Conservation (phyloP, 2,329 filamentous ascomycete genomes). For the Penicillium sp. region DNA sequence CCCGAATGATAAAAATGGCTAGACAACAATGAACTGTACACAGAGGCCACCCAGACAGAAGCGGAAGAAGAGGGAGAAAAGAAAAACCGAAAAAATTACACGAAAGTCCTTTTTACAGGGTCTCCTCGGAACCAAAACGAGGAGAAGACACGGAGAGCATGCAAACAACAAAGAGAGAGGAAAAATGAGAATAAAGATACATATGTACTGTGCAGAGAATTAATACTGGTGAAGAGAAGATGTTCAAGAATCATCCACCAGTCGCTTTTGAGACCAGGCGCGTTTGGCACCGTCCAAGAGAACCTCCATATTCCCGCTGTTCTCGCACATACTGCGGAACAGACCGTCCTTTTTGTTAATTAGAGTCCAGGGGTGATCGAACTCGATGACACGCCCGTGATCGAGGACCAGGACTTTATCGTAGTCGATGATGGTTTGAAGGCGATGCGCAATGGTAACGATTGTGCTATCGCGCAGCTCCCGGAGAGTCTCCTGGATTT, state of each 20-base stretch:
- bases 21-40: conserved; percentile 10
- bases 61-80: not conserved
- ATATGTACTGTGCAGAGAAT: conserved; percentile 19
- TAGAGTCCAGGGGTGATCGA: conserved; percentile 83
- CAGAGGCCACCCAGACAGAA: conserved; percentile 6
- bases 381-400: conserved; percentile 84
- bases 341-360: conserved; percentile 70
- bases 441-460: conserved; percentile 91
- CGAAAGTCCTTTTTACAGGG: conserved; percentile 12
- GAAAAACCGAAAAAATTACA: conserved; percentile 3
- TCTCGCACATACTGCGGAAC: conserved; percentile 71
- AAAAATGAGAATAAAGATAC: not conserved
- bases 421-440: conserved; percentile 97
- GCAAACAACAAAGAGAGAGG: not conserved
- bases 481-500: conserved; percentile 96
- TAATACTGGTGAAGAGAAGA: not conserved
- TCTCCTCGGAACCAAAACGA: not conserved
- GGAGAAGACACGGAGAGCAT: not conserved
- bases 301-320: conserved; percentile 64
- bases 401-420: conserved; percentile 96
- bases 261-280: conserved; percentile 52
- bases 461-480: conserved; percentile 85
- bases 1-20: conserved; percentile 5
- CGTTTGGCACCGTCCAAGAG: conserved; percentile 59
- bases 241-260: conserved; percentile 48